phyloP scores from a whole-genome alignment of 352 stramenopile species.

The Hyaloperonospora brassicae region DNA sequence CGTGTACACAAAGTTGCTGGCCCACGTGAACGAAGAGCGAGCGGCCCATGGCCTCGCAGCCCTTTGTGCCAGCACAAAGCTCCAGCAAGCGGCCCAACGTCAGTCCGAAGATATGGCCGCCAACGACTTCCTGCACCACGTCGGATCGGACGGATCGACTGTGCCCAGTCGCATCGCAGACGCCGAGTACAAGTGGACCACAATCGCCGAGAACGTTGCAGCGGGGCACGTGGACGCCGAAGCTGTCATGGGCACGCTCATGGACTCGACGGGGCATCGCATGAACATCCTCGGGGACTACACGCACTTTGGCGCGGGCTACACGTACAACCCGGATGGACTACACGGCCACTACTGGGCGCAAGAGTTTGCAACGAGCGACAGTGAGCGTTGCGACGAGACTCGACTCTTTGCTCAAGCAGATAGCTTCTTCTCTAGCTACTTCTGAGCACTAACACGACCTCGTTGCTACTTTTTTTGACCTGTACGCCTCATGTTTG shows the following conservation, averaged over 20 bases:
- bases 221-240: slow-evolving; percentile 21
- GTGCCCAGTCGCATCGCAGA: slow-evolving; percentile 26
- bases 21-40: slow-evolving; percentile 35
- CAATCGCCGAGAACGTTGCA: slow-evolving; percentile 25
- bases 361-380: slow-evolving; percentile 33
- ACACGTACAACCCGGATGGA: slow-evolving; percentile 17
- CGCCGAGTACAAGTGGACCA: slow-evolving; percentile 34
- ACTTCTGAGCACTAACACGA: too few relatives aligned
- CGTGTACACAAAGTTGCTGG: too few relatives aligned
- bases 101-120: slow-evolving; percentile 30
- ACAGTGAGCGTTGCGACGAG: too few relatives aligned
- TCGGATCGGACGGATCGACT: slow-evolving; percentile 29
- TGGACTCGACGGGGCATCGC: slow-evolving; percentile 18
- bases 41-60: slow-evolving; percentile 19
- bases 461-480: too few relatives aligned
- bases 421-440: too few relatives aligned
- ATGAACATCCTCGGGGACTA: slow-evolving; percentile 26
- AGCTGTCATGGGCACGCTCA: slow-evolving; percentile 25
- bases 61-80: slow-evolving; percentile 33
- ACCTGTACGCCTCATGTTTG: too few relatives aligned
- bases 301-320: slow-evolving; percentile 32
- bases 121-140: slow-evolving; percentile 39
- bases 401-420: too few relatives aligned
- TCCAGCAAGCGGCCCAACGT: slow-evolving; percentile 14
- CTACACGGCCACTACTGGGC: slow-evolving; percentile 41